Evolutionary conservation across 257 asterid genomes (phyloP).

Genomic region (Craterostigma plantagineum): DNA sequence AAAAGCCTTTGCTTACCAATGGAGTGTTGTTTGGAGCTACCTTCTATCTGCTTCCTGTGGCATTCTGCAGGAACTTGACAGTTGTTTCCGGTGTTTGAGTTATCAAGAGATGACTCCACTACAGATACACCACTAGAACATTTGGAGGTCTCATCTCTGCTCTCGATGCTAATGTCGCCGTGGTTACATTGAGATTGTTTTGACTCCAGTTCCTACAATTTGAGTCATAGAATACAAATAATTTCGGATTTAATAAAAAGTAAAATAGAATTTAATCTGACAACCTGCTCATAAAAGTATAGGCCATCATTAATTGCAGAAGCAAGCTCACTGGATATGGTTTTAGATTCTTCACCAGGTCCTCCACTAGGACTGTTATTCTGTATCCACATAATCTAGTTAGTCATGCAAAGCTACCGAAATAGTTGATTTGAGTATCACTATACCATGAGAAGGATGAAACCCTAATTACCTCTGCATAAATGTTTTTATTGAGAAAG

Average conservation of each 20-base stretch:
- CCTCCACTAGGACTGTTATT: constrained; percentile 23
- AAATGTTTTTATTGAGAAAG: background rate
- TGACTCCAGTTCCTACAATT: constrained; percentile 55
- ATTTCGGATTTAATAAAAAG: no score
- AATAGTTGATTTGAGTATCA: no score
- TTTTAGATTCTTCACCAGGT: constrained; percentile 30
- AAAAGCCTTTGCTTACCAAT: constrained; percentile 48
- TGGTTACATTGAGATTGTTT: constrained; percentile 26
- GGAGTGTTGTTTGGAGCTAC: constrained; percentile 42
- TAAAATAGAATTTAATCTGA: background rate
- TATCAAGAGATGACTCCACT: constrained; percentile 35
- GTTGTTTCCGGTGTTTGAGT: constrained; percentile 29
- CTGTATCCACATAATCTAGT: constrained; percentile 23
- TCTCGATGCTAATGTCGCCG: constrained; percentile 20
- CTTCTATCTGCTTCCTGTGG: constrained; percentile 45
- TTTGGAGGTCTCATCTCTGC: constrained; percentile 31
- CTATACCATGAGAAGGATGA: no score
- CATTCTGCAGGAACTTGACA: constrained; percentile 15
- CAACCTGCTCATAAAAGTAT: constrained; percentile 87
- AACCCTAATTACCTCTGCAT: background rate
- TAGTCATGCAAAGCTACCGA: constrained; percentile 2
- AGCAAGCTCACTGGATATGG: constrained; percentile 65
- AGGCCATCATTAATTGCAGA: constrained; percentile 81
- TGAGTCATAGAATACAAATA: background rate
- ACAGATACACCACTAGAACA: constrained; percentile 18